Base-by-base conservation (phyloP, 2,329 filamentous ascomycete species). In the Lasiodiplodia theobromae region DNA sequence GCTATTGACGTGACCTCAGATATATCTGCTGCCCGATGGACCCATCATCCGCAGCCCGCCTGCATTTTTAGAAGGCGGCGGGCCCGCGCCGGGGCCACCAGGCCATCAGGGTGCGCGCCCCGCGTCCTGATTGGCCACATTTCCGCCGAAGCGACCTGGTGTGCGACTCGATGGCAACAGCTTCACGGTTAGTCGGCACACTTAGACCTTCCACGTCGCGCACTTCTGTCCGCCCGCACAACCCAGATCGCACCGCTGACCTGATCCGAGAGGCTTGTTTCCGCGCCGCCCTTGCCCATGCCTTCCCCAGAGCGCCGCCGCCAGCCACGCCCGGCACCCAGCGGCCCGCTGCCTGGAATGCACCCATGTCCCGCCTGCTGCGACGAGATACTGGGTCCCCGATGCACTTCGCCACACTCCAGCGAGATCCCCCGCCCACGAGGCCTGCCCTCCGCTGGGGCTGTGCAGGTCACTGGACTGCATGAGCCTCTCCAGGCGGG, bases 111-210 rank as follows among this genome's bases (percentile, higher is more conserved):
- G 44, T 64, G 60, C n/a, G 44, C n/a, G 60, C 47, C 2, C 60
- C 5, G n/a, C 8, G 44, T 47, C n/a, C 60, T 63, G 60, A 64
- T 64, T 64, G 60, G 60, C 14, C 60, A 14, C 47, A 64, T 31
- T 64, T 64, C 60, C 60, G 60, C 60, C 60, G 60, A 64, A 64
- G 60, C 60, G 60, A 64, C 60, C 38, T 34, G 54, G 60, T n/a
- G 60, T 64, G 60, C 60, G 60, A 64, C 60, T 64, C 60, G 37
- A 64, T 38, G 28, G 28, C 60, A 52, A 49, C 60, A 64, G 60
- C 60, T 25, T 64, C 60, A 64, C 60, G 60, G 60, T 64, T 64
- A 64, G 60, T 64, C 60, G 60, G 60, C 60, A 64, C 44, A 47
- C 51, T 49, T 64, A 18, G 47, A 64, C 44, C 60, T 64, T 34